phyloP scores from a whole-genome alignment of 768 basidiomycete species.

The Boletus subparvulus region DNA sequence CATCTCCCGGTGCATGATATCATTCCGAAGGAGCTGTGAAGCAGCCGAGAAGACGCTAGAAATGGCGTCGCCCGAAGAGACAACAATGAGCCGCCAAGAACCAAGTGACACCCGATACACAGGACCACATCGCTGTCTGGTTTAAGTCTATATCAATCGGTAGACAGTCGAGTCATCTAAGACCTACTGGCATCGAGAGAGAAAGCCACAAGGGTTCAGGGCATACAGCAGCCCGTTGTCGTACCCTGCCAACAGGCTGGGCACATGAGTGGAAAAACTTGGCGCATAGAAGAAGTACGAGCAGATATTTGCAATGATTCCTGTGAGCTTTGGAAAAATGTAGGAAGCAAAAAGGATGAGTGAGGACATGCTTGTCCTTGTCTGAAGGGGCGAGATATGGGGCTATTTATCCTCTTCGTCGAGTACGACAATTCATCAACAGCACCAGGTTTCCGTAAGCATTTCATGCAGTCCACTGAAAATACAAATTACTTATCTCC shows the following conservation, averaged over 20 bases:
- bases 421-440: neutral
- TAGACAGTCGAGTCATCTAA: neutral
- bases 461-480: neutral
- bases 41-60: conserved; percentile 6
- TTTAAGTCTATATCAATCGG: neutral
- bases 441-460: neutral
- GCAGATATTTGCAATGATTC: neutral
- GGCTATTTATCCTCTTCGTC: conserved; percentile 5
- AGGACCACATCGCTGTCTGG: conserved; percentile 16
- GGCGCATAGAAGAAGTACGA: neutral
- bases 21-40: conserved; percentile 8
- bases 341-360: neutral
- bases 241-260: conserved; percentile 14
- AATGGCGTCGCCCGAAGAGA: conserved; percentile 17
- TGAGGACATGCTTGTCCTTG: neutral
- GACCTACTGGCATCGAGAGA: conserved; percentile 25
- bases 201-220: conserved; percentile 15
- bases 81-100: conserved; percentile 10
- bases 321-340: neutral
- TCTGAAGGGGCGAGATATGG: neutral
- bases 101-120: conserved; percentile 21
- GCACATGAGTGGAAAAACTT: conserved; percentile 3
- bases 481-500: too few species aligned
- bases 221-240: conserved; percentile 15
- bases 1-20: conserved; percentile 9